Evolutionary conservation across 73 alveolate genomes (phyloP).

Genomic region (Paramecium sexaurelia): DNA sequence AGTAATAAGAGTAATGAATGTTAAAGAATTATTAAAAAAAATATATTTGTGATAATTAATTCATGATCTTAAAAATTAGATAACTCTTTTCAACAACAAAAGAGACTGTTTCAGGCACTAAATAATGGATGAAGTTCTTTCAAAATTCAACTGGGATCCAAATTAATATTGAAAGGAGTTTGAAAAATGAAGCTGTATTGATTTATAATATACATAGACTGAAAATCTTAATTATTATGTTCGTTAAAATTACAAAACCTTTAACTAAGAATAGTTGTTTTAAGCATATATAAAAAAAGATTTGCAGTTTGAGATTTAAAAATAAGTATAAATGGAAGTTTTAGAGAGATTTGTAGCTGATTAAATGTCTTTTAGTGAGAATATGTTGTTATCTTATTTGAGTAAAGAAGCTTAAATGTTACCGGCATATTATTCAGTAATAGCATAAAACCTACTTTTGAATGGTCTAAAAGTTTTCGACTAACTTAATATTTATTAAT

Average conservation of each 20-base stretch:
- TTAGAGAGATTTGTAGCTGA: not conserved
- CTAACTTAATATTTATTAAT: not conserved
- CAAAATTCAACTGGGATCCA: not conserved
- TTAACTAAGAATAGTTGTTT: not conserved
- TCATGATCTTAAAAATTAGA: not conserved
- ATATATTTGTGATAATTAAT: slow-evolving; percentile 26
- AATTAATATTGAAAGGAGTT: not conserved
- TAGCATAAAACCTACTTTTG: not conserved
- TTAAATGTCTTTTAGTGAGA: not conserved
- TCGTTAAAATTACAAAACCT: not conserved
- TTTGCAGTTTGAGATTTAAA: not conserved
- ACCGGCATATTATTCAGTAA: not conserved
- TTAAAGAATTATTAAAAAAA: not conserved
- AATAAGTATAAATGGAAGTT: not conserved
- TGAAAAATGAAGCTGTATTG: slow-evolving; percentile 9
- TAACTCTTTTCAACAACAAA: not conserved
- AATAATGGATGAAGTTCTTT: slow-evolving; percentile 12
- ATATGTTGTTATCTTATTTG: not conserved
- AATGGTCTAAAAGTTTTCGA: not conserved
- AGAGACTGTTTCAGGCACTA: not conserved
- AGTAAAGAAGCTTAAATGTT: not conserved
- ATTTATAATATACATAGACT: not conserved
- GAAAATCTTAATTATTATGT: not conserved
- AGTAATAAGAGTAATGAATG: not conserved
- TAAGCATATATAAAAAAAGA: not conserved